Percentiles rank a stretch among this genome's conserved stretches.
Conservation (phyloP, 306 rosid species). For the Vigna mungo region DNA sequence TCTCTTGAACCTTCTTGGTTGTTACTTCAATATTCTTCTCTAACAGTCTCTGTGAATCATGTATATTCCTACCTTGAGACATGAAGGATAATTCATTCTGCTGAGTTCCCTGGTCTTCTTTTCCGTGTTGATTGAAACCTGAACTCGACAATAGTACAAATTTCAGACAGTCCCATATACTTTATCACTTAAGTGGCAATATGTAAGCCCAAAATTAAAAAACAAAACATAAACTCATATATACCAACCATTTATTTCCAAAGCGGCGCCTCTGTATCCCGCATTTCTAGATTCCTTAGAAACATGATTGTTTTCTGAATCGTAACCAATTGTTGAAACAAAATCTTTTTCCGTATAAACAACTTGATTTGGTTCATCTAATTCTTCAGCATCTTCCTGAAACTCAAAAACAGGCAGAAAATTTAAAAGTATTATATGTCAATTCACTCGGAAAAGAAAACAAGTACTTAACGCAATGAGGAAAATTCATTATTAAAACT, state of each 20-base stretch:
- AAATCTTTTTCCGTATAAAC: conserved; percentile 66
- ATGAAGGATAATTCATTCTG: conserved; percentile 15
- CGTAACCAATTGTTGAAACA: conserved; percentile 45
- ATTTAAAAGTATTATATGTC: conserved; percentile 13
- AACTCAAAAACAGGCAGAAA: conserved; percentile 29
- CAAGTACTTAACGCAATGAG: not conserved
- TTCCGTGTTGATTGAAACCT: conserved; percentile 22
- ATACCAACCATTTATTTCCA: conserved; percentile 61
- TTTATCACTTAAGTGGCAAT: conserved; percentile 16
- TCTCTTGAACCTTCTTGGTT: conserved; percentile 43
- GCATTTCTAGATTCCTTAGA: conserved; percentile 50
- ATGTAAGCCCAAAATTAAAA: conserved; percentile 22
- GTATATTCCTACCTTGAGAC: conserved; percentile 13
- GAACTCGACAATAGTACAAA: conserved; percentile 34
- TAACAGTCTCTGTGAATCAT: conserved; percentile 19
- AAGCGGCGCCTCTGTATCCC: conserved; percentile 39
- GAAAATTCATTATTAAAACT: conserved; percentile 2
- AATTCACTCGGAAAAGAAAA: not conserved
- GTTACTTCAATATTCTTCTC: conserved; percentile 31
- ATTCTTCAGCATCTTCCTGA: conserved; percentile 66
- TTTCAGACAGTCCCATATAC: conserved; percentile 10
- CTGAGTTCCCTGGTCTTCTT: conserved; percentile 36
- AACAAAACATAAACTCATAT: conserved; percentile 32
- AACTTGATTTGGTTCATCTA: conserved; percentile 72
- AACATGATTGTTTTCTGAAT: conserved; percentile 44